Base-by-base conservation (phyloP, 768 basidiomycete species). In the Trametopsis cervina region DNA sequence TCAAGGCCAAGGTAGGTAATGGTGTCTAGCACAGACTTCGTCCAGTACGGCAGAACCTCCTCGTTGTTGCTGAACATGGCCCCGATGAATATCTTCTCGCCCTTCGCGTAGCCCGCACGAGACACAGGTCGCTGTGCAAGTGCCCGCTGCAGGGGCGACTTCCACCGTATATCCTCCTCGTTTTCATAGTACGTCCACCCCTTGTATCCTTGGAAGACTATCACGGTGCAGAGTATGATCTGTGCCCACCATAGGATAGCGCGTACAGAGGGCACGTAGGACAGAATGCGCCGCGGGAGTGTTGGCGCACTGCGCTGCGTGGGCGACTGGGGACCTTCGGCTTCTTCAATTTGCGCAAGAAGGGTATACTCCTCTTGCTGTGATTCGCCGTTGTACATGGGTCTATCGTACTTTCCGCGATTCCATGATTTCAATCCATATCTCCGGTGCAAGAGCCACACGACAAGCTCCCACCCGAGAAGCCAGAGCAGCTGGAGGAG, bases 11-110 rank as follows among this genome's bases (percentile, higher is more conserved):
- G 62, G 42, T 66, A 70, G 35, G 59, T 50, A 9, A 72, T 68
- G 3, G 58, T 54, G 49, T 63, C 60, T 40, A 67, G 47, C 25
- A 72, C 54, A 26, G 69, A 58, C 4, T 56, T 46, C 2, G 62
- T 62, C 71, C 71, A 74, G 43, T 68, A 67, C 0, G 69, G 67
- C 22, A 74, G 55, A 1, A 73, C 61, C 0, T 41, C 44, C 44
- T 65, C 57, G 35, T 71, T 70, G 44, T 73, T 61, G 57, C 60
- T 64, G 51, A 74, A 68, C 60, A 71, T 66, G 2, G 68, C 70
- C 11, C 66, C 69, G 54, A 71, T 65, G 49, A 64, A 69, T 18
- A 68, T 56, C 33, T 65, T 62, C 27, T 69, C 65, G 29, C 55
- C 57, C 24, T 55, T 57, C 13, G 49, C 51, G 35, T 64, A 62